Conservation (phyloP, 164 flowering plant species). For the Umbellularia californica region DNA sequence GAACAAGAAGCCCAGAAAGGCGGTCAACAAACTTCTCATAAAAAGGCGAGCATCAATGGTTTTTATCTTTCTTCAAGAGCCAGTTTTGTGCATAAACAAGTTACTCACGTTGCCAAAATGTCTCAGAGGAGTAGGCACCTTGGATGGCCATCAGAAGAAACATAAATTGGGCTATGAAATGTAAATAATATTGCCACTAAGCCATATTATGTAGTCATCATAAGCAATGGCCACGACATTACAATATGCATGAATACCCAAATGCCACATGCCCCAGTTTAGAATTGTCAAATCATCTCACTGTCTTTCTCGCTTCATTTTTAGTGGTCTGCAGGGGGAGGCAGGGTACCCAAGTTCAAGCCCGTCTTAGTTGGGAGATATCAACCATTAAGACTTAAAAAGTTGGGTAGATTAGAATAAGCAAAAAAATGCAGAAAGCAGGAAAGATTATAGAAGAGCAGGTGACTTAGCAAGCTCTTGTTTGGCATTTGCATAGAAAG, state of each 20-base stretch:
- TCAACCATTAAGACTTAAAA: too few species aligned
- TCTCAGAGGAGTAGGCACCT: not conserved
- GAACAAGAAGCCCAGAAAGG: not conserved
- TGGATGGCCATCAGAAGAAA: not conserved
- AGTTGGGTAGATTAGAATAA: not conserved
- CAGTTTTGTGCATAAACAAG: not conserved
- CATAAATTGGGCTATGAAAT: not conserved
- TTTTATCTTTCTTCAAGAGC: not conserved
- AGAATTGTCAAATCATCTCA: too few species aligned
- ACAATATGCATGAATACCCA: not conserved
- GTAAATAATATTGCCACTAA: not conserved
- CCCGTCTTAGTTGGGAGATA: too few species aligned
- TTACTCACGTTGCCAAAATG: not conserved
- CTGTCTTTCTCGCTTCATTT: too few species aligned
- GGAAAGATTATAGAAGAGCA: not conserved
- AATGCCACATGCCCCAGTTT: too few species aligned
- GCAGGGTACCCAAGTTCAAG: too few species aligned
- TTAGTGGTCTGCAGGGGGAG: too few species aligned
- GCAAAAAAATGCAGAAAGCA: not conserved
- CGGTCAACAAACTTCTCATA: too few species aligned
- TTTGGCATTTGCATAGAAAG: not conserved
- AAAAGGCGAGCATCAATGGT: not conserved
- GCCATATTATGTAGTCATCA: not conserved
- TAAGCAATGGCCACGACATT: not conserved
- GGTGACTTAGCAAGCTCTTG: not conserved